Base-by-base conservation (phyloP, 768 basidiomycete genomes). In the Pulveroboletus sp. region DNA sequence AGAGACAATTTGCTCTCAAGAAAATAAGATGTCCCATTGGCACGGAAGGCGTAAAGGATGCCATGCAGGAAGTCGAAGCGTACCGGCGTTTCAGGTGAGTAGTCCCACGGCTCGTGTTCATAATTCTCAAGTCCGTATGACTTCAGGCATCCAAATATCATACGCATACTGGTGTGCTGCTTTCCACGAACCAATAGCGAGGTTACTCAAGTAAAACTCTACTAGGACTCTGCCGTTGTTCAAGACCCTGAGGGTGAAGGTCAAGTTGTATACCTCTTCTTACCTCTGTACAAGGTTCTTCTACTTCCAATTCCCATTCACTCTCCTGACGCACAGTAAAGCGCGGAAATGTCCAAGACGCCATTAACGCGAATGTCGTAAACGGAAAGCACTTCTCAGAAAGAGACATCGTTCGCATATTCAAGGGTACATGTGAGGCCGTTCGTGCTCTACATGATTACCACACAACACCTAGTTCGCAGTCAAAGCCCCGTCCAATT, bases 281-380 rank as follows among this genome's bases (percentile, higher is more conserved):
- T 98, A 6, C 96, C 96, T 0, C 75, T 92, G 31, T 97, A 93
- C 74, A 86, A 90, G 76, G 90, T 86, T 39, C 33, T 72, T 61
- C n/a, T 39, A 21, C 42, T 28, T 36, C 26, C 27, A 11, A 31
- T 17, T 6, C 14, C 21, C 7, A 3, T 4, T 28, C 33, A 11
- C 21, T 31, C 41, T 37, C 51, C 35, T 56, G 27, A 53, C n/a
- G 8, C 40, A 13, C 14, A 47, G n/a, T 38, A 54, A 56, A 92
- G 89, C 78, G 86, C 46, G 95, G 92, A 27, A 98, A 97, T 62
- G 77, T 99, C 7, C 96, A 98, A 78, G 93, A 98, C 63, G 83
- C 83, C 28, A 97, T 99, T 55, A 92, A 92, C 61, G 76, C 82
- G 36, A 85, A 94, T 63, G 79, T 87, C 30, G 83, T 92, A 47